Conservation (phyloP, 352 stramenopile genomes). For the Sclerospora graminicola region DNA sequence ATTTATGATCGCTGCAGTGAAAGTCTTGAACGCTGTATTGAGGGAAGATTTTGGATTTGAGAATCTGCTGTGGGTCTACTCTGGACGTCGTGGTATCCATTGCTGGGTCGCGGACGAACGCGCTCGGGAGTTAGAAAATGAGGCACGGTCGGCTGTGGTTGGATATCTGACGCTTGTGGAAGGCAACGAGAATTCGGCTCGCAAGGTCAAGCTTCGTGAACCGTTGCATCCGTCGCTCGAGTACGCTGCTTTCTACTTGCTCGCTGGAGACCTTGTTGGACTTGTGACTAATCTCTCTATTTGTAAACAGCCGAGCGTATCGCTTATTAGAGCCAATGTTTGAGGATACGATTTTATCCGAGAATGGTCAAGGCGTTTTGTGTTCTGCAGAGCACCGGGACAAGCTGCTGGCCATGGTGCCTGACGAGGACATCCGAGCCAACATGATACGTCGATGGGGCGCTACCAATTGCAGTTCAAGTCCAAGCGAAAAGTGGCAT, state of each 20-base stretch:
- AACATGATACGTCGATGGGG: constrained; percentile 57
- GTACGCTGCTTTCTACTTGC: constrained; percentile 17
- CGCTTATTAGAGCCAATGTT: constrained; percentile 94
- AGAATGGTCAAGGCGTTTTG: constrained; percentile 89
- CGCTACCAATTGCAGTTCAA: constrained; percentile 30
- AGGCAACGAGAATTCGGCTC: constrained; percentile 80
- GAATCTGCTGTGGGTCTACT: constrained; percentile 98
- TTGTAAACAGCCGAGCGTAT: constrained; percentile 73
- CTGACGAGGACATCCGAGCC: constrained; percentile 76
- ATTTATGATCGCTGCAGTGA: constrained; percentile 96
- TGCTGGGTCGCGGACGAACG: constrained; percentile 97
- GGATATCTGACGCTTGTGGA: constrained; percentile 94
- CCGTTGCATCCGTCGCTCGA: constrained; percentile 92
- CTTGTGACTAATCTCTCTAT: constrained; percentile 1
- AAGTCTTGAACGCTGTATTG: constrained; percentile 87
- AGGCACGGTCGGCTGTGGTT: constrained; percentile 93
- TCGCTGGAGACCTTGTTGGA: background rate
- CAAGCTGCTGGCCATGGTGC: constrained; percentile 90
- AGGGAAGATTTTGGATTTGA: constrained; percentile 98
- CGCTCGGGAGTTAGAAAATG: constrained; percentile 91
- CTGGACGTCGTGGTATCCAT: constrained; percentile 97
- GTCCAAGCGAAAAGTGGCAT: constrained; percentile 84
- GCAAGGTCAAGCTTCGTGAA: constrained; percentile 86
- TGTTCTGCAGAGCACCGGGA: constrained; percentile 79
- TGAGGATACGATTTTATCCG: constrained; percentile 80